These are phyloP conservation scores for Lactifluus piperatus DNA, from an alignment of 768 basidiomycete species.

Conservation along the genomic window DNA sequence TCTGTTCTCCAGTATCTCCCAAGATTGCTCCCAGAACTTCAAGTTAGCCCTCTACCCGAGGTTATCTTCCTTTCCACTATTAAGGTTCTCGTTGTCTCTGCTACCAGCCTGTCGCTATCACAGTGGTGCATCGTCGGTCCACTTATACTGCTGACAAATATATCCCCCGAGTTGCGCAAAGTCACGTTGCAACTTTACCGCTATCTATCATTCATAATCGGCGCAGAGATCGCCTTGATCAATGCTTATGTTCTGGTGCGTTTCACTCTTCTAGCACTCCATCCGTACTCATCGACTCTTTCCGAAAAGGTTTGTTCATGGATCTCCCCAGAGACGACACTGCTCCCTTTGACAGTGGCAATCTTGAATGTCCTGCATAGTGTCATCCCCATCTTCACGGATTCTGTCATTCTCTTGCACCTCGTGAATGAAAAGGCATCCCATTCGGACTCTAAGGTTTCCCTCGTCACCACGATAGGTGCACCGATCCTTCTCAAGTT, in stretches of 20 bases:
- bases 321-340: slow-evolving; percentile 7
- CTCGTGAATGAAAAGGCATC: slow-evolving; percentile 2
- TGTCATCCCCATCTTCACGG: slow-evolving; percentile 7
- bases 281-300: not conserved
- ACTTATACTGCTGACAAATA: slow-evolving; percentile 3
- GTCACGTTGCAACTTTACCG: not conserved
- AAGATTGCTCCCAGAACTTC: slow-evolving; percentile 3
- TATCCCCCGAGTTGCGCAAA: slow-evolving; percentile 4
- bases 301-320: slow-evolving; percentile 2
- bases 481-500: slow-evolving; percentile 1
- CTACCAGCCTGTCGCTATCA: not conserved
- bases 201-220: not conserved
- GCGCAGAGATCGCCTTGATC: slow-evolving; percentile 2
- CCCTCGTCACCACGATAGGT: not conserved
- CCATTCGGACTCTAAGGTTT: not conserved
- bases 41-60: slow-evolving; percentile 1
- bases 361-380: slow-evolving; percentile 11
- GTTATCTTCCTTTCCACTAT: slow-evolving; percentile 8
- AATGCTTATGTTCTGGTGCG: slow-evolving; percentile 5
- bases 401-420: slow-evolving; percentile 9
- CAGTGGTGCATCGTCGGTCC: not conserved
- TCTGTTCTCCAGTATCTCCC: not conserved
- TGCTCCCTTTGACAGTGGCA: slow-evolving; percentile 7
- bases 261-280: not conserved
- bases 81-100: not conserved